Percentiles rank a stretch among this genome's conserved stretches.
Evolutionary conservation across 148 eudicot genomes (phyloP).

Genomic region (Mesembryanthemum crystallinum): DNA sequence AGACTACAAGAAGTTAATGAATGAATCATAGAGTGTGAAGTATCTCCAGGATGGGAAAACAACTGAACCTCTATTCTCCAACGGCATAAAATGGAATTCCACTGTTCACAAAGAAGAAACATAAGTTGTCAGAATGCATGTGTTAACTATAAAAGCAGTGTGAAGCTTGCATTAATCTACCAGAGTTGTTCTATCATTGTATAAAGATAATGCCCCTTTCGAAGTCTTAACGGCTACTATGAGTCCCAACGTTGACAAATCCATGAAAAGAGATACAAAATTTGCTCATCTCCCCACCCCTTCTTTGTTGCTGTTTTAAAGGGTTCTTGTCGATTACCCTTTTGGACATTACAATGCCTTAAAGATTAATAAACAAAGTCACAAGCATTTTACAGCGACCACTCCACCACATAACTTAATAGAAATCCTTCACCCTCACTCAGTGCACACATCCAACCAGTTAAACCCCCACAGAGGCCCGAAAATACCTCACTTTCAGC

Average conservation of each 20-base stretch:
- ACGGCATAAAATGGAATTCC: slow-evolving; percentile 44
- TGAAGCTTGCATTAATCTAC: not conserved
- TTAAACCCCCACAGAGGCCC: not conserved
- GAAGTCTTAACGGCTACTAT: not conserved
- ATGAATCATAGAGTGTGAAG: not conserved
- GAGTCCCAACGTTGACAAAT: not conserved
- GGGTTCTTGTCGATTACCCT: not conserved
- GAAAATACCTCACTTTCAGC: too few relatives aligned
- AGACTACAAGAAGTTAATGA: not conserved
- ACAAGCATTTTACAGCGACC: not conserved
- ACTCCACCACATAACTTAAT: not conserved
- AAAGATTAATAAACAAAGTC: not conserved
- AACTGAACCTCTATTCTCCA: slow-evolving; percentile 27
- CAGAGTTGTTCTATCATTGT: not conserved
- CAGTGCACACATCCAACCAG: not conserved
- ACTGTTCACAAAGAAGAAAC: slow-evolving; percentile 37
- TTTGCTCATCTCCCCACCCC: not conserved
- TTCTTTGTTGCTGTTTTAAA: too few relatives aligned
- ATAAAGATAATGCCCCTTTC: not conserved
- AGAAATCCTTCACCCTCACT: not conserved
- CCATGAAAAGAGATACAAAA: not conserved
- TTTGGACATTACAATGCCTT: not conserved
- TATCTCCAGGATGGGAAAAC: not conserved
- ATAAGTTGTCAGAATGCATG: not conserved
- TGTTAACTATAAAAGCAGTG: not conserved